Conservation (phyloP, 2,329 filamentous ascomycete genomes). For the Cladophialophora immunda region DNA sequence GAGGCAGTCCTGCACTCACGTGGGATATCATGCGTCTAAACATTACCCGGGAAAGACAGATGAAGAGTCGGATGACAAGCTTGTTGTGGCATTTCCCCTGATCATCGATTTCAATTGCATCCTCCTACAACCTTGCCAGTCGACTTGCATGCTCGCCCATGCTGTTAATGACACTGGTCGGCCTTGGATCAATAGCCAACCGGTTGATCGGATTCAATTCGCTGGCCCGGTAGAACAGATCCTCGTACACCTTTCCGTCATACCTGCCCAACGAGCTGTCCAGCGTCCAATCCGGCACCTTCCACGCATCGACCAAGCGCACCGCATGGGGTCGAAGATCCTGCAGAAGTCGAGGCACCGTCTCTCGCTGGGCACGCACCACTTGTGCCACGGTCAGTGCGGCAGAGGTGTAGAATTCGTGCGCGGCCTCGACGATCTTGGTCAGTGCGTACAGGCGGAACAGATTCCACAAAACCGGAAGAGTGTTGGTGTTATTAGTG, state of each 20-base stretch:
- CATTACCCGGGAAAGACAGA: no score
- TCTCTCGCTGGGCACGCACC: constrained; percentile 70
- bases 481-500: background rate
- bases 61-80: no score
- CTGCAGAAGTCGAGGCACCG: constrained; percentile 73
- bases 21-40: no score
- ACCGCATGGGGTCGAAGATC: constrained; percentile 78
- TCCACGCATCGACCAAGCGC: constrained; percentile 75
- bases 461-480: background rate
- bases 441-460: constrained; percentile 72
- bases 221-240: constrained; percentile 76
- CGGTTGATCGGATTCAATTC: constrained; percentile 77
- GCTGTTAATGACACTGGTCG: no score
- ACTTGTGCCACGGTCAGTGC: constrained; percentile 77
- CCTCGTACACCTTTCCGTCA: constrained; percentile 81
- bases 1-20: no score
- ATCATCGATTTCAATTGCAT: no score
- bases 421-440: constrained; percentile 72
- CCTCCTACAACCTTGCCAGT: no score
- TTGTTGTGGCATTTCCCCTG: no score
- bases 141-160: no score
- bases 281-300: constrained; percentile 79
- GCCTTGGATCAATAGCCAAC: constrained; percentile 71
- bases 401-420: constrained; percentile 75
- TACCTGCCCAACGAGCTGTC: constrained; percentile 74